Conservation (phyloP, 371 early-diverging fungal species). For the Enterocytospora artemiae region DNA sequence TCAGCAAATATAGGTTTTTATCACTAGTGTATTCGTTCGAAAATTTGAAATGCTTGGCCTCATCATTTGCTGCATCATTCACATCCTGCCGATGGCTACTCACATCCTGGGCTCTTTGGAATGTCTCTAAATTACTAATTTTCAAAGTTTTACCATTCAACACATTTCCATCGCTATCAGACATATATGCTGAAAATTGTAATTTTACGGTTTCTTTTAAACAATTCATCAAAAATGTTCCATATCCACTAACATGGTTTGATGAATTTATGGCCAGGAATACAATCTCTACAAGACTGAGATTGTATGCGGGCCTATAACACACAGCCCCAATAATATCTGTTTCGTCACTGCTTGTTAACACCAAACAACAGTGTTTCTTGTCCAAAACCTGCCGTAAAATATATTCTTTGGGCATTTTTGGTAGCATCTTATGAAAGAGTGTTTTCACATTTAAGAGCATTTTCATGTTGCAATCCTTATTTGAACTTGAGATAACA, state of each 20-base stretch:
- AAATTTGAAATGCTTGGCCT: not conserved
- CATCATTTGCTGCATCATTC: not conserved
- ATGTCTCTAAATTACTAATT: not conserved
- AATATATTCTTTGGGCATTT: constrained; percentile 98
- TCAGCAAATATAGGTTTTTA: constrained; percentile 71
- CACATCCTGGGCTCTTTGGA: not conserved
- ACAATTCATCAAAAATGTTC: constrained; percentile 53
- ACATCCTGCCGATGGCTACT: not conserved
- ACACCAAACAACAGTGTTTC: constrained; percentile 57
- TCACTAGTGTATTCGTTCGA: not conserved
- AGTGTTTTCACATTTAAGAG: constrained; percentile 82
- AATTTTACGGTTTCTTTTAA: constrained; percentile 54
- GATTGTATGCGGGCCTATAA: constrained; percentile 74
- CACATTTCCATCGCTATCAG: not conserved
- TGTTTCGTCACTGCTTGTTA: constrained; percentile 27
- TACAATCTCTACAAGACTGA: constrained; percentile 91
- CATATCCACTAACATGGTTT: constrained; percentile 77
- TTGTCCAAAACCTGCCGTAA: constrained; percentile 82
- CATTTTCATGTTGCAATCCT: not conserved
- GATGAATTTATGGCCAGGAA: constrained; percentile 85
- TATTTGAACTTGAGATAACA: constrained; percentile 23
- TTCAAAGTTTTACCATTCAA: not conserved
- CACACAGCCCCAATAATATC: constrained; percentile 84
- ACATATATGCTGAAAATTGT: constrained; percentile 25
- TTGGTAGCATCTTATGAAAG: constrained; percentile 91